These are phyloP conservation scores for Eragrostis tef DNA, from an alignment of 202 grass and related monocot genomes.

Conservation along the genomic window DNA sequence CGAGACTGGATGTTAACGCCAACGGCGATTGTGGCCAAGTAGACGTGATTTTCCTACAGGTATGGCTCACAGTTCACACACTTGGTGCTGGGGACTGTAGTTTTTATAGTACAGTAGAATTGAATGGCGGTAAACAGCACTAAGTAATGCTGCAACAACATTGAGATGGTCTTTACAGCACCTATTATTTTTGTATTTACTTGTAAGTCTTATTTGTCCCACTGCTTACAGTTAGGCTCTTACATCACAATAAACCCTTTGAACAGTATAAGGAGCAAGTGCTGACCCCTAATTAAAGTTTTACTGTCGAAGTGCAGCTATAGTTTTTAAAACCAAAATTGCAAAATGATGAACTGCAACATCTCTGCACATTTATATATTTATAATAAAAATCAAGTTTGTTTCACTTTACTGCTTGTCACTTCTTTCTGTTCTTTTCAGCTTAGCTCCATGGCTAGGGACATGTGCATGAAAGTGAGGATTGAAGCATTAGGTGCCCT, in stretches of 20 bases:
- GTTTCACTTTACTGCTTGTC: slow-evolving; percentile 23
- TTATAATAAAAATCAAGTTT: slow-evolving; percentile 28
- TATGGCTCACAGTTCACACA: slow-evolving; percentile 43
- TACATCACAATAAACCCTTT: slow-evolving; percentile 5
- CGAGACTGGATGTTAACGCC: slow-evolving; percentile 31
- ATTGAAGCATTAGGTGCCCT: slow-evolving; percentile 74
- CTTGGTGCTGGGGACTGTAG: background rate
- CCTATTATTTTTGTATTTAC: slow-evolving; percentile 25
- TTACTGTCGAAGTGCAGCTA: background rate
- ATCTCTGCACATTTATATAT: slow-evolving; percentile 9
- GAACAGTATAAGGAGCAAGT: slow-evolving; percentile 1
- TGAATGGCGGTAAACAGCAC: background rate
- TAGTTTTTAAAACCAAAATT: background rate
- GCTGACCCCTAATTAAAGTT: background rate
- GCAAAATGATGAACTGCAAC: background rate
- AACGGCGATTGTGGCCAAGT: slow-evolving; percentile 45
- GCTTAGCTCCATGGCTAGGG: slow-evolving; percentile 87
- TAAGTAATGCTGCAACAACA: background rate
- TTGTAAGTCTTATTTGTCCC: background rate
- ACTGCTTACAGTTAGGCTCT: background rate
- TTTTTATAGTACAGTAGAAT: background rate
- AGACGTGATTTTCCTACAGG: slow-evolving; percentile 77
- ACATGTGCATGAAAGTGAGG: slow-evolving; percentile 83
- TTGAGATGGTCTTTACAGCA: background rate
- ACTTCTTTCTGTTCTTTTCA: slow-evolving; percentile 48